These are phyloP conservation scores for Suhomyces guaymorum DNA, from an alignment of 1,139 yeast genomes.

Conservation along the genomic window DNA sequence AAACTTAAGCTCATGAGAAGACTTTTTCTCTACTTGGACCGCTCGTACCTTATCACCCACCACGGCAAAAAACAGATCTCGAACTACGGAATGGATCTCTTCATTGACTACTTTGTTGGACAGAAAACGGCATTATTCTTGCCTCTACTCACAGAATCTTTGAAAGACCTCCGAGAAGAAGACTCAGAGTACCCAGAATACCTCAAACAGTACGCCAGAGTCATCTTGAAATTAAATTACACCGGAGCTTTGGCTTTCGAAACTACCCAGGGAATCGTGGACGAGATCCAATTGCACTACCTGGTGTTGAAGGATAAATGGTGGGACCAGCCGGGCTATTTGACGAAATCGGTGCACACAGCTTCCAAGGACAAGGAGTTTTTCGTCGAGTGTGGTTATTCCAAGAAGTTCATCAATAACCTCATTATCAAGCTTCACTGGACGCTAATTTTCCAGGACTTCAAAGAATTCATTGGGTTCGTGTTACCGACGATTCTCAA, in stretches of 20 bases:
- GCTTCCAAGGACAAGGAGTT: conserved; percentile 18
- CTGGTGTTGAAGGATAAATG: conserved; percentile 22
- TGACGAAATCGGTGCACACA: conserved; percentile 17
- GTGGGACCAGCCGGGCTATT: conserved; percentile 23
- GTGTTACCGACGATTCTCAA: conserved; percentile 24
- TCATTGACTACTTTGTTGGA: no score
- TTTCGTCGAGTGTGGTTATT: conserved; percentile 25
- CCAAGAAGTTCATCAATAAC: conserved; percentile 21
- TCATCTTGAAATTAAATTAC: conserved; percentile 25
- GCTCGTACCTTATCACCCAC: conserved; percentile 36
- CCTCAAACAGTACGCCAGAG: conserved; percentile 19
- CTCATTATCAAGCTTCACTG: conserved; percentile 31
- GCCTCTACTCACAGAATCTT: conserved; percentile 1
- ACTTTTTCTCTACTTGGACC: conserved; percentile 38
- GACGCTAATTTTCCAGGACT: conserved; percentile 32
- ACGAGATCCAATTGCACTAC: conserved; percentile 21
- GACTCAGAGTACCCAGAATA: conserved; percentile 11
- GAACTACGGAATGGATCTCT: conserved; percentile 26
- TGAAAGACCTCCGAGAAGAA: conserved; percentile 2
- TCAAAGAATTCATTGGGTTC: conserved; percentile 20
- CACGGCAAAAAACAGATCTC: conserved; percentile 28
- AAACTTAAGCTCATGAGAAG: conserved; percentile 28
- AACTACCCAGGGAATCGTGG: conserved; percentile 21
- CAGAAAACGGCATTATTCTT: no score
- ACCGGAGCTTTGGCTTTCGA: conserved; percentile 13